Conservation (phyloP, 768 basidiomycete species). For the Boletellus sp. region DNA sequence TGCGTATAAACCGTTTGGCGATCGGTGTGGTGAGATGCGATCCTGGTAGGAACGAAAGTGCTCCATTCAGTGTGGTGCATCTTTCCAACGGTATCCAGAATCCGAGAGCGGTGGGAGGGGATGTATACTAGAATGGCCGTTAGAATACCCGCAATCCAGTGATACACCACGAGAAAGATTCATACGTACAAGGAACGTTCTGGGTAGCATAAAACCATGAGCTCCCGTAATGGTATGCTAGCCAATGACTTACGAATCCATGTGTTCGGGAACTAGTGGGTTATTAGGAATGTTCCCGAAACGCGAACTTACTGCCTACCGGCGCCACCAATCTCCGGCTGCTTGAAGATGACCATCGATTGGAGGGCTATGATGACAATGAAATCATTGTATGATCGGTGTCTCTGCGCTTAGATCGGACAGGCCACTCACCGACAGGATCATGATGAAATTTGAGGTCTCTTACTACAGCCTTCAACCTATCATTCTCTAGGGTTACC, state of each 20-base stretch:
- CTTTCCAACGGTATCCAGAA: conserved; percentile 96
- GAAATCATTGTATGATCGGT: background rate
- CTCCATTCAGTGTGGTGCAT: conserved; percentile 80
- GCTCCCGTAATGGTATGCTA: background rate
- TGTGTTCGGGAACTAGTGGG: conserved; percentile 76
- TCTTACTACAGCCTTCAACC: conserved; percentile 62
- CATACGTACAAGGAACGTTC: conserved; percentile 66
- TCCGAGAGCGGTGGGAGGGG: conserved; percentile 88
- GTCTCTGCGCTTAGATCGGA: too few species aligned
- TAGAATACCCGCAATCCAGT: background rate
- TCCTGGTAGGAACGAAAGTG: conserved; percentile 85
- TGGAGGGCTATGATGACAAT: conserved; percentile 58
- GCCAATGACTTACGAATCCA: conserved; percentile 72
- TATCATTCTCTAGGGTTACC: conserved; percentile 77
- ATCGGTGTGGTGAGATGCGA: conserved; percentile 77
- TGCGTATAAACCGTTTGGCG: conserved; percentile 81
- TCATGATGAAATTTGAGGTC: conserved; percentile 82
- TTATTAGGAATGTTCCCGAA: background rate
- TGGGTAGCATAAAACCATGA: conserved; percentile 23
- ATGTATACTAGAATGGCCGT: conserved; percentile 64
- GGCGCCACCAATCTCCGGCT: conserved; percentile 88
- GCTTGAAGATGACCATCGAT: conserved; percentile 96
- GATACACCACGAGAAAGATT: background rate
- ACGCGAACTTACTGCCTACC: conserved; percentile 43
- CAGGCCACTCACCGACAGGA: conserved; percentile 61